Evolutionary conservation across 352 stramenopile species (phyloP), one percentile per base, ranked within the genome.

Genomic region (Phytophthora pisi): DNA sequence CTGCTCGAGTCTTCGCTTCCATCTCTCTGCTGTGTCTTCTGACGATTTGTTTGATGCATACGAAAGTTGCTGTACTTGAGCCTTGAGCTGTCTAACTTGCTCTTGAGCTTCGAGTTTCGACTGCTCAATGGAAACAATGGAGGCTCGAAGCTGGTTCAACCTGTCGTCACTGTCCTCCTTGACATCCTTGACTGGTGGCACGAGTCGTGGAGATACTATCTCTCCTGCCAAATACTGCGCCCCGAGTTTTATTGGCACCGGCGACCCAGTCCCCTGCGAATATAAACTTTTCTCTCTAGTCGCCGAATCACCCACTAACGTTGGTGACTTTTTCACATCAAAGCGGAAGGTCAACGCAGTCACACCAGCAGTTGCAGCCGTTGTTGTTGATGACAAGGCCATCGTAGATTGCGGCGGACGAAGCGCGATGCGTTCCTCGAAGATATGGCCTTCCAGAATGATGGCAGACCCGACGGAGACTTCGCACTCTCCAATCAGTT

Each of bases 401-500:
- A 16, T 3, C 16, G 40, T 8, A 50, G 43, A 50, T 50, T 13
- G 13, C 8, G 84, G 69, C 40, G 88, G 61, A 15, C 77, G 53
- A 10, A 94, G 68, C 3, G 61, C 57, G 26, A 93, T 78, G 42
- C 75, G 87, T 18, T 91, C 84, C 36, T 93, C 74, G 24, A 93
- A 87, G 42, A 92, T 71, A 26, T 91, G 78, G 2, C 88, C 88
- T 68, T 96, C 86, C 23, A 82, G 78, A 0, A 84, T 72, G 20
- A 96, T 86, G 7, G 85, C 84, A 31, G 86, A 92, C 2, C 81
- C 77, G 7, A 94, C 66, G 1, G 86, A 89, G 28, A 96, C 73
- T 59, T 94, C 78, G 40, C 84, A 92, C 55, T 92, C 84, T 1
- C 88, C 88, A 23, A 96, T 59, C 16, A 94, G 61, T 24, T 79